These are phyloP conservation scores for Emericellopsis atlantica DNA, from an alignment of 2,329 filamentous ascomycete genomes.

Conservation along the genomic window DNA sequence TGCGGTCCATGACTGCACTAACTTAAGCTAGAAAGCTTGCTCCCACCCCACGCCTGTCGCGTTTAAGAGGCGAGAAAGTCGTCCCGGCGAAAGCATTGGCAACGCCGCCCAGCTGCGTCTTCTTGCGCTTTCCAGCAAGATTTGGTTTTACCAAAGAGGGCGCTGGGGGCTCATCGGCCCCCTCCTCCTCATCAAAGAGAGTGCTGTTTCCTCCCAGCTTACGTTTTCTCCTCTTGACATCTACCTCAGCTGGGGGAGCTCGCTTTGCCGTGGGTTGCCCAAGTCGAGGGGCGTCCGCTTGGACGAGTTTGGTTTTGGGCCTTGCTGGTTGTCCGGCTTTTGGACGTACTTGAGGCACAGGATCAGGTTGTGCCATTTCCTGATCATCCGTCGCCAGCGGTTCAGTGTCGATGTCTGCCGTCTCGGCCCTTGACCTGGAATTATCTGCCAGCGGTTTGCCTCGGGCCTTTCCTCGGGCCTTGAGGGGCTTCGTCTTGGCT, in stretches of 20 bases:
- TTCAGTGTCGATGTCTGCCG: too few species aligned
- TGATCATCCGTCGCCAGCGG: too few species aligned
- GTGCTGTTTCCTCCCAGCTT: constrained; percentile 52
- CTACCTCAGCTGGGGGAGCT: constrained; percentile 15
- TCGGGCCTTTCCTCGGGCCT: background rate
- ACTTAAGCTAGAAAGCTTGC: constrained; percentile 42
- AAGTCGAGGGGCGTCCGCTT: background rate
- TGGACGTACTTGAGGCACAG: background rate
- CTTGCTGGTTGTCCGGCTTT: background rate
- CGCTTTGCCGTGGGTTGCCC: constrained; percentile 1
- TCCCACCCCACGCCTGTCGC: constrained; percentile 48
- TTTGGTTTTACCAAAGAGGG: background rate
- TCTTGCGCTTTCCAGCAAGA: constrained; percentile 9
- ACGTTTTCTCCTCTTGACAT: constrained; percentile 61
- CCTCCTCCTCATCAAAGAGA: constrained; percentile 54
- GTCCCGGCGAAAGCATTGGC: constrained; percentile 35
- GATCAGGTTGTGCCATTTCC: too few species aligned
- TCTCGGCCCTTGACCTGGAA: too few species aligned
- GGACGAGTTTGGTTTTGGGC: background rate
- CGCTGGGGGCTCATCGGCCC: constrained; percentile 25
- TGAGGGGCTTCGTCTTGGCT: background rate
- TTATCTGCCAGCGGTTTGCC: background rate
- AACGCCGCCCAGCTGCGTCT: constrained; percentile 24
- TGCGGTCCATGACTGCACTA: too few species aligned
- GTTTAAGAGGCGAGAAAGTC: constrained; percentile 61